Conservation (phyloP, 139 green algal species). For the Choricystis sp. region DNA sequence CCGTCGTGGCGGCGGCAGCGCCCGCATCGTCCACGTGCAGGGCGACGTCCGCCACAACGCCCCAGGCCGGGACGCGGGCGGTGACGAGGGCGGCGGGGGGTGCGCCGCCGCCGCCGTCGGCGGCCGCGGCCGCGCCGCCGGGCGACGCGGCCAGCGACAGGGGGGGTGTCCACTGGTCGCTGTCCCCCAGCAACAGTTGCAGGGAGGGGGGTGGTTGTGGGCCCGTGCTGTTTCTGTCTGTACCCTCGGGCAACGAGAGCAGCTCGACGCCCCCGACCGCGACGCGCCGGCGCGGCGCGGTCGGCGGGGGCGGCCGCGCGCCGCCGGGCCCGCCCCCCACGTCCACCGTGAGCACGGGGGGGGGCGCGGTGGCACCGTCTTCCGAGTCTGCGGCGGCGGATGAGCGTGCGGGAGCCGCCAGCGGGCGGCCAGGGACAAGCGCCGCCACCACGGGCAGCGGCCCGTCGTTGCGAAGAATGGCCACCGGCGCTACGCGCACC, state of each 20-base stretch:
- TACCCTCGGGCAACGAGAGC: conserved; percentile 32
- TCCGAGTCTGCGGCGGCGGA: background rate
- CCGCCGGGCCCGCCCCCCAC: too few relatives aligned
- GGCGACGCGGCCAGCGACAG: conserved; percentile 18
- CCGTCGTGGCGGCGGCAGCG: too few relatives aligned
- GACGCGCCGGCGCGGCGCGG: conserved; percentile 6
- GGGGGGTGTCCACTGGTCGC: conserved; percentile 26
- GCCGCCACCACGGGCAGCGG: conserved; percentile 35
- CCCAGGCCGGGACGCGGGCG: background rate
- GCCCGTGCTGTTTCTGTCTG: too few relatives aligned
- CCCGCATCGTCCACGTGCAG: too few relatives aligned
- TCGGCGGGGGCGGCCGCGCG: too few relatives aligned
- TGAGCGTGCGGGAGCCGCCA: background rate
- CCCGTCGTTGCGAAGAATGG: conserved; percentile 61
- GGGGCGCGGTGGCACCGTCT: background rate
- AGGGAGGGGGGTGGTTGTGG: background rate
- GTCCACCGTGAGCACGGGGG: background rate
- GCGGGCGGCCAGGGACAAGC: conserved; percentile 12
- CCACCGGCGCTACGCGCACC: conserved; percentile 39
- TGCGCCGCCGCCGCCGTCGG: too few relatives aligned
- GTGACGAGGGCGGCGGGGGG: background rate
- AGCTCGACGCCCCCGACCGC: conserved; percentile 33
- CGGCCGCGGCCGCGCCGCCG: background rate
- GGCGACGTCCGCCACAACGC: too few relatives aligned
- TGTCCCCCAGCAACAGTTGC: background rate